Conservation (phyloP, 1,284 basidiomycete genomes). For the Polyporus tsugae region DNA sequence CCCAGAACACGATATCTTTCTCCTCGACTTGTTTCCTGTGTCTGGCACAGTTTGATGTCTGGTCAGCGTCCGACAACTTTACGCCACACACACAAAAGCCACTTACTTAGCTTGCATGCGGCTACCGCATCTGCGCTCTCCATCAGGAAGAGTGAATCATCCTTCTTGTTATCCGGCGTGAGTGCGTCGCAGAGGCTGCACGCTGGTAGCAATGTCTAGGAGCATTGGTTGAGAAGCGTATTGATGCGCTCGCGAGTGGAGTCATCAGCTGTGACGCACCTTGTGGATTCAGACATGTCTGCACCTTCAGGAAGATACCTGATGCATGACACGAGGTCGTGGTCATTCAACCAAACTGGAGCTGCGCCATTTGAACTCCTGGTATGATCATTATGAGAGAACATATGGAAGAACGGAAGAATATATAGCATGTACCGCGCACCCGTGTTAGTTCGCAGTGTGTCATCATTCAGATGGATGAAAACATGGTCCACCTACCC, state of each 20-base stretch:
- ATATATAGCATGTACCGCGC: no score
- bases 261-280: neutral
- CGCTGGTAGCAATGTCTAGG: neutral
- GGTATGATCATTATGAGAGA: no score
- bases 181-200: neutral
- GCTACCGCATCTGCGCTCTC: slow-evolving; percentile 3
- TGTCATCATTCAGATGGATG: neutral
- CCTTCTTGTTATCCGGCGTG: neutral
- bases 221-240: neutral
- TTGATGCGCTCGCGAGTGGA: neutral
- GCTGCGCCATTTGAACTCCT: neutral
- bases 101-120: slow-evolving; percentile 14
- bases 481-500: neutral
- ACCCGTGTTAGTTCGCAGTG: neutral
- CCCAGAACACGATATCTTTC: neutral
- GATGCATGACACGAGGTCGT: slow-evolving; percentile 8
- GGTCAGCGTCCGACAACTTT: neutral
- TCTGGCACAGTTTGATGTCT: neutral
- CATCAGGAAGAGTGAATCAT: neutral
- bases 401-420: no score
- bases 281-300: slow-evolving; percentile 1
- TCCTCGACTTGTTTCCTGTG: neutral
- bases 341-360: neutral
- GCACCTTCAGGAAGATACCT: slow-evolving; percentile 16
- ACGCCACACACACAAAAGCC: no score